Evolutionary conservation across 805 yeast species (phyloP), one percentile per base, ranked within the genome.

Genomic region (Blastobotrys chiropterorum): DNA sequence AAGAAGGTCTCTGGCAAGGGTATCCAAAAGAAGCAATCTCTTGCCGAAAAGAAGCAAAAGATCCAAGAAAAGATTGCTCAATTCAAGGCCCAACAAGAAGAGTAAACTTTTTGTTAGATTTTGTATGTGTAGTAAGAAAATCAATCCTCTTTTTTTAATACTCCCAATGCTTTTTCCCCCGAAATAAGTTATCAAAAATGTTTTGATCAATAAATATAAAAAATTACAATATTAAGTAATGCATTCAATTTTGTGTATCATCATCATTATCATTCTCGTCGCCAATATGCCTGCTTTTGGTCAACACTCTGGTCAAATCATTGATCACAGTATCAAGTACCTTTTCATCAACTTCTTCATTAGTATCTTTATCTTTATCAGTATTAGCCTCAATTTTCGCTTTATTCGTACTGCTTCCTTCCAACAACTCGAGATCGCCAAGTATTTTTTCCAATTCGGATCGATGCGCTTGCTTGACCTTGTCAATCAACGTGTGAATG

Each of bases 1-100:
- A 96, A 95, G 81, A 96, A 95, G 74, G 88, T 84, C 77, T 83
- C 96, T 64, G 86, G 85, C 84, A 89, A 92, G 81, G 87, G 76
- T 96, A 85, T 81, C 78, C 83, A 81, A 73, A 77, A 71, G 70
- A 92, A 87, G 81, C 83, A 92, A 77, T 82, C 98, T 79, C 82
- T 71, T 71, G 98, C 81, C 71, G 87, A 94, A 84, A 86, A 96
- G 81, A 72, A 78, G 66, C 97, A 86, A 67, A 85, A 81, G 72
- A 81, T 94, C 74, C 89, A 83, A 72, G 87, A 85, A 75, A 92
- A 89, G 89, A 90, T 94, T 74, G 95, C 94, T 74, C 90, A 84
- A 74, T 86, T 67, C 65, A 61, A 57, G 55, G 63, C 61, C 55
- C 62, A 62, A 13, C 40, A 48, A 34, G 22, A 46, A 17, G n/a